These are phyloP conservation scores for Penicillium manginii DNA, from an alignment of 495 filamentous ascomycete species.

Conservation along the genomic window DNA sequence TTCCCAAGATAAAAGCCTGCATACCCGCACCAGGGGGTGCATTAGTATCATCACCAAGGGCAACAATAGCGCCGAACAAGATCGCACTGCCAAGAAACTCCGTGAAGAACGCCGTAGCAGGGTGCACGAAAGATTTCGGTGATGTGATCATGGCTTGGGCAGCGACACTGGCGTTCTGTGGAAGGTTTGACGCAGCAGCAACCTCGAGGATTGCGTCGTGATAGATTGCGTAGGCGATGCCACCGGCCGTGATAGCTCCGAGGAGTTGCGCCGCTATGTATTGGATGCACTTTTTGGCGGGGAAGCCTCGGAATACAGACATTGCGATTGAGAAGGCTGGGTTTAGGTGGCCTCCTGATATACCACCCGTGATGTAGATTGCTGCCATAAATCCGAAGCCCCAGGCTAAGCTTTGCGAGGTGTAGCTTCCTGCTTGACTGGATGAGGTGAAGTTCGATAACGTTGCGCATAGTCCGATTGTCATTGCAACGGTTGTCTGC, in stretches of 20 bases:
- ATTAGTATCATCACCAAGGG: slow-evolving; percentile 30
- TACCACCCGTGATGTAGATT: slow-evolving; percentile 23
- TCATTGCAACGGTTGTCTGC: slow-evolving; percentile 22
- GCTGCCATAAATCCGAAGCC: slow-evolving; percentile 26
- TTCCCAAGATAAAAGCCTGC: slow-evolving; percentile 28
- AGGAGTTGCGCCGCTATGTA: slow-evolving; percentile 21
- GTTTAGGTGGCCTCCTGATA: slow-evolving; percentile 24
- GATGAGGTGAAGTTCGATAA: slow-evolving; percentile 17
- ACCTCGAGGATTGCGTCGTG: slow-evolving; percentile 20
- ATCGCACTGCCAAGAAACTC: slow-evolving; percentile 29
- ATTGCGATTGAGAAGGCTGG: slow-evolving; percentile 22
- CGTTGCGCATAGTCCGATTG: slow-evolving; percentile 19
- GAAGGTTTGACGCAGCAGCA: slow-evolving; percentile 1
- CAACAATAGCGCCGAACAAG: slow-evolving; percentile 25
- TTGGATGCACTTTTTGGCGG: slow-evolving; percentile 13
- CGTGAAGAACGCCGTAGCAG: slow-evolving; percentile 47
- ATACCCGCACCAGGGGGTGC: slow-evolving; percentile 30
- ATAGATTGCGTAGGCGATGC: slow-evolving; percentile 22
- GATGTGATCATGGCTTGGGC: slow-evolving; percentile 59
- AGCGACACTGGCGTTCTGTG: slow-evolving; percentile 20
- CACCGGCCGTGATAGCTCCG: slow-evolving; percentile 19
- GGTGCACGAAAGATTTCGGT: slow-evolving; percentile 49
- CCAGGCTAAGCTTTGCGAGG: slow-evolving; percentile 19
- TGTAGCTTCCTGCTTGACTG: slow-evolving; percentile 10
- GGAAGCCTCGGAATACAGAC: slow-evolving; percentile 23